These are phyloP conservation scores for Platanthera zijinensis DNA, from an alignment of 106 monocot genomes.

Conservation along the genomic window DNA sequence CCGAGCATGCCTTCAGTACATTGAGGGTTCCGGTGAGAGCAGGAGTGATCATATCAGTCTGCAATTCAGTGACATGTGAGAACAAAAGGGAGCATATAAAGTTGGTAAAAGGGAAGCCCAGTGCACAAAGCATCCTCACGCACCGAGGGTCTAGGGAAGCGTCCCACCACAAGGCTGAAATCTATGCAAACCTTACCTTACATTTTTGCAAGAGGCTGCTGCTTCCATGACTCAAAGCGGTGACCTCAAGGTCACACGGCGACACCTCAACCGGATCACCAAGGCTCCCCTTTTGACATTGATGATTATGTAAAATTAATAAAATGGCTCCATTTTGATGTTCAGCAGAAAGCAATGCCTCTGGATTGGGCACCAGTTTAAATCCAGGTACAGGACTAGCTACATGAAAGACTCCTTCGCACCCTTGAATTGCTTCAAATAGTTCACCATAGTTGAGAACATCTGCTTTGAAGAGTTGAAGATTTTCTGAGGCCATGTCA, in stretches of 20 bases:
- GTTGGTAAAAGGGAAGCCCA: too few relatives aligned
- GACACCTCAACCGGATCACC: too few relatives aligned
- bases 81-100: neutral
- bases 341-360: slow-evolving; percentile 12
- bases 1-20: slow-evolving; percentile 38
- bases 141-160: too few relatives aligned
- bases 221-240: too few relatives aligned
- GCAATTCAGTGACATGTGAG: neutral
- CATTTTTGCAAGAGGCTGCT: too few relatives aligned
- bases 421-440: slow-evolving; percentile 19
- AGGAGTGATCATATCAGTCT: slow-evolving; percentile 34
- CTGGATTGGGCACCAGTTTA: slow-evolving; percentile 15
- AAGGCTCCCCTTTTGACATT: neutral
- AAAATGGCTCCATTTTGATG: neutral
- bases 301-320: neutral
- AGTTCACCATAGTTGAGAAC: slow-evolving; percentile 19
- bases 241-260: too few relatives aligned
- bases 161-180: too few relatives aligned
- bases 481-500: slow-evolving; percentile 24
- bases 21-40: slow-evolving; percentile 45
- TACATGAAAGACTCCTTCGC: slow-evolving; percentile 42
- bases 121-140: too few relatives aligned
- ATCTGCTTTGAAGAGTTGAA: slow-evolving; percentile 35
- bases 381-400: slow-evolving; percentile 28
- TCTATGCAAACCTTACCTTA: too few relatives aligned